Base-by-base conservation (phyloP, 768 basidiomycete genomes). In the Leccinum ochraceum region DNA sequence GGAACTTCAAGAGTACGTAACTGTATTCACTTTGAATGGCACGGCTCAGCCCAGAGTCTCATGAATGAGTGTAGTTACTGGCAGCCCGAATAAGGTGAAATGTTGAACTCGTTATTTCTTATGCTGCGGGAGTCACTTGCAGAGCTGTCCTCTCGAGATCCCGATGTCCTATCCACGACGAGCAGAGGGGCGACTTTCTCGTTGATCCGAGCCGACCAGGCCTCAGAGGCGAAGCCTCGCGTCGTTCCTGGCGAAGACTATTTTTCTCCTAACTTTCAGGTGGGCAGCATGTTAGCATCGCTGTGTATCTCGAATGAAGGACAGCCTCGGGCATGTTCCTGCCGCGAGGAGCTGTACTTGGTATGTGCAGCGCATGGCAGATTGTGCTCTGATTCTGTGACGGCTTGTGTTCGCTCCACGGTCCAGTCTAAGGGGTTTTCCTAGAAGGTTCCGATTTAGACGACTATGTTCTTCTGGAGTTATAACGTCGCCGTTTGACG, bases 391-490 rank as follows among this genome's bases (percentile, higher is more conserved):
- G 32, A 46, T 54, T 34, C 32, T 13, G 8, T 42, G 53, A 92
- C 90, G 5, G 68, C 9, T 92, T 46, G 79, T 83, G 14, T 70
- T 89, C 26, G 87, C 87, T 11, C 81, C 1, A 13, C 11, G 34
- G 88, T 85, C 72, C 83, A 2, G 28, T 30, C 28, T 30, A 30
- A 30, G 89, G 62, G 82, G 26, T 90, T 92, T 72, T 88, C 90
- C 0, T 87, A 86, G 65, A 92, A 92, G 74, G 90, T 90, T 1
- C 89, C 90, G 1, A 79, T 74, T 24, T 89, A 84, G 32, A 30
- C 8, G 2, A 30, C 28, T 30, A 9, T 30, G 30, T 30, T 30
- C 28, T 30, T 30, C 30, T 30, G 9, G 30, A 30, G 30, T 30
- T 36, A 36, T 36, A 5, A 36, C 34, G 34, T 36, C 34, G 14